Evolutionary conservation across 2,329 filamentous ascomycete genomes (phyloP), one percentile per base, ranked within the genome.

Genomic region (Pseudogymnoascus sp.): DNA sequence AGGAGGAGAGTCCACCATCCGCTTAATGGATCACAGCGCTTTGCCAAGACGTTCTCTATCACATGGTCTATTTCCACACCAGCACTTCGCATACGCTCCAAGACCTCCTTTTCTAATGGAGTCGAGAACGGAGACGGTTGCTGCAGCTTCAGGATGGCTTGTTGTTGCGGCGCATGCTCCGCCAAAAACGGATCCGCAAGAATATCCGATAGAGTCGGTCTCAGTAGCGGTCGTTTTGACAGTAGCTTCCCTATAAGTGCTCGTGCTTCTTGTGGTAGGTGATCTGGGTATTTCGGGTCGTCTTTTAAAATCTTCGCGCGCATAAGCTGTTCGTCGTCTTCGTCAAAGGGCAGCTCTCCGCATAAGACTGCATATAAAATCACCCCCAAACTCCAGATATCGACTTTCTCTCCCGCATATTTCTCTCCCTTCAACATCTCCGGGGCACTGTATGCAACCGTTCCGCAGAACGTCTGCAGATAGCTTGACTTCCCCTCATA

Each of bases 351-450:
- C 42, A 99, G 80, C 75, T 94, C 91, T 63, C 91, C 91, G 66
- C 88, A 91, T 25, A 95, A 78, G 64, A 95, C 77, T 59, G 91
- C 90, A 71, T 92, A 94, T 1, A 94, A 79, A 65, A 95, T 94
- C 63, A 95, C 88, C 11, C 91, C 90, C 67, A 95, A 74, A 71
- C 91, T 94, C 91, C 91, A 99, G 4, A 99, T 92, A 72, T 99
- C 94, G 59, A 99, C 93, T 78, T 97, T 97, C 78, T 97, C 92
- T 25, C 92, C 93, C 0, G 92, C 94, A 73, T 99, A 99, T 75
- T 96, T 97, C 75, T 99, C 94, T 40, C 92, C 94, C 75, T 94
- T 96, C 42, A 99, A 82, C 94, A 99, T 99, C 76, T 99, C 94
- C 1, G 94, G 94, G 2, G 94, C 94, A 62, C 92, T 96, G 76